phyloP scores from a whole-genome alignment of 2,329 filamentous ascomycete species.

The Verticillium tricorpus region DNA sequence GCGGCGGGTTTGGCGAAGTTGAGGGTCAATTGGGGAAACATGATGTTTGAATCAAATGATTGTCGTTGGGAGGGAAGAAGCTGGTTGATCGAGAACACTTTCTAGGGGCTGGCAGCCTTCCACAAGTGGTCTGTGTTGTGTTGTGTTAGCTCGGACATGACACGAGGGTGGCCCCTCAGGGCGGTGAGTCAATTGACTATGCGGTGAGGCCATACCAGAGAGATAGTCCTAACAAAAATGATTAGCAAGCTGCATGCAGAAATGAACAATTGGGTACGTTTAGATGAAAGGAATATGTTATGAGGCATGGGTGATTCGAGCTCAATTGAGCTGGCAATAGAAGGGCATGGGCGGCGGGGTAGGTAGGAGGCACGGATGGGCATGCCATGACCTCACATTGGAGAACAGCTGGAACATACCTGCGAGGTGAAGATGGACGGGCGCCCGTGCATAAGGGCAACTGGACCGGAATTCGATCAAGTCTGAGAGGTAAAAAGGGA shows the following conservation, averaged over 20 bases:
- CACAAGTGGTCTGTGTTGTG: slow-evolving; percentile 44
- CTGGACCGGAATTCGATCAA: slow-evolving; percentile 19
- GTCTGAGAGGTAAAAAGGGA: slow-evolving; percentile 10
- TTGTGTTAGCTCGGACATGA: slow-evolving; percentile 4
- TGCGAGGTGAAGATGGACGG: slow-evolving; percentile 82
- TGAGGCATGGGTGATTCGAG: not conserved
- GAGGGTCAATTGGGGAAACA: slow-evolving; percentile 56
- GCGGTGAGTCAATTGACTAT: slow-evolving; percentile 36
- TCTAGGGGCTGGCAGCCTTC: slow-evolving; percentile 45
- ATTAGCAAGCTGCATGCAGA: slow-evolving; percentile 33
- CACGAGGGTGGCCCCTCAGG: slow-evolving; percentile 7
- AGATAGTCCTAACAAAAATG: slow-evolving; percentile 60
- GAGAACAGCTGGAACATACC: slow-evolving; percentile 44
- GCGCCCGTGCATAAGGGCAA: slow-evolving; percentile 82
- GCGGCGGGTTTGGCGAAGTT: slow-evolving; percentile 49
- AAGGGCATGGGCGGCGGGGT: slow-evolving; percentile 9
- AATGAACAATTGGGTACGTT: slow-evolving; percentile 50
- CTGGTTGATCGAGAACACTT: slow-evolving; percentile 18
- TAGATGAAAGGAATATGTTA: not conserved
- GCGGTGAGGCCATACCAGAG: slow-evolving; percentile 54
- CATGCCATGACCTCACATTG: not conserved
- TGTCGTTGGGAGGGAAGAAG: not conserved
- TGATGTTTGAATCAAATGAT: slow-evolving; percentile 29
- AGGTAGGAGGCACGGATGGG: not conserved
- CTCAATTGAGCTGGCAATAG: slow-evolving; percentile 5